phyloP scores from a whole-genome alignment of 306 rosid genomes.

The Vicia sativa region DNA sequence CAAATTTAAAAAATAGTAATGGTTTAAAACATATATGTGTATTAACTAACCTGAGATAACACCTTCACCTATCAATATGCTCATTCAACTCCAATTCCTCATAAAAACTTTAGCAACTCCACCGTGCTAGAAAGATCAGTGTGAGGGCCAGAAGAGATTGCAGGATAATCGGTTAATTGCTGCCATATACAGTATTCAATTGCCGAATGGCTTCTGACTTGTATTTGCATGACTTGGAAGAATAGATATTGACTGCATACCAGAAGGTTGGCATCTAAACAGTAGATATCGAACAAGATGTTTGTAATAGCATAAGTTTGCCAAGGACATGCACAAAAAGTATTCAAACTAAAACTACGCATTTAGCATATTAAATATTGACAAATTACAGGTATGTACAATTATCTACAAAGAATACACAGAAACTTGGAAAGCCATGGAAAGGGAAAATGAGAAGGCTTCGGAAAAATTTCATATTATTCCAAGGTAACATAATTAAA shows the following conservation, averaged over 20 bases:
- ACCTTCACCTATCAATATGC: conserved; percentile 37
- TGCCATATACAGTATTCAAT: conserved; percentile 27
- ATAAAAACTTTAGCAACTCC: conserved; percentile 39
- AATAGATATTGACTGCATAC: not conserved
- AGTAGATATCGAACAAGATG: conserved; percentile 16
- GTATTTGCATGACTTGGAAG: not conserved
- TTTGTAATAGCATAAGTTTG: not conserved
- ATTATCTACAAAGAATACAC: not conserved
- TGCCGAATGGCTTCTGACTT: conserved; percentile 60
- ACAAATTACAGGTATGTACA: no score
- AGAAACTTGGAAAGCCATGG: conserved; percentile 27
- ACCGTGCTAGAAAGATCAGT: conserved; percentile 45
- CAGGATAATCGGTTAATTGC: conserved; percentile 55
- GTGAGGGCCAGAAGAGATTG: conserved; percentile 48
- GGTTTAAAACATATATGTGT: not conserved
- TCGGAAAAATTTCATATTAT: conserved; percentile 30
- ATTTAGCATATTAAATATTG: not conserved
- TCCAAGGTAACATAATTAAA: conserved; percentile 30
- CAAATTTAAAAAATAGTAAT: no score
- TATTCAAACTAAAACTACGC: not conserved
- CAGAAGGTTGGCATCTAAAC: conserved; percentile 5
- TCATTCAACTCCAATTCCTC: conserved; percentile 54
- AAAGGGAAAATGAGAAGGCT: conserved; percentile 5
- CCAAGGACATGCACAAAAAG: not conserved
- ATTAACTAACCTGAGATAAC: conserved; percentile 45